Evolutionary conservation across 2,329 filamentous ascomycete genomes (phyloP), one percentile per base, ranked within the genome.

Genomic region (Triangularia verruculosa): DNA sequence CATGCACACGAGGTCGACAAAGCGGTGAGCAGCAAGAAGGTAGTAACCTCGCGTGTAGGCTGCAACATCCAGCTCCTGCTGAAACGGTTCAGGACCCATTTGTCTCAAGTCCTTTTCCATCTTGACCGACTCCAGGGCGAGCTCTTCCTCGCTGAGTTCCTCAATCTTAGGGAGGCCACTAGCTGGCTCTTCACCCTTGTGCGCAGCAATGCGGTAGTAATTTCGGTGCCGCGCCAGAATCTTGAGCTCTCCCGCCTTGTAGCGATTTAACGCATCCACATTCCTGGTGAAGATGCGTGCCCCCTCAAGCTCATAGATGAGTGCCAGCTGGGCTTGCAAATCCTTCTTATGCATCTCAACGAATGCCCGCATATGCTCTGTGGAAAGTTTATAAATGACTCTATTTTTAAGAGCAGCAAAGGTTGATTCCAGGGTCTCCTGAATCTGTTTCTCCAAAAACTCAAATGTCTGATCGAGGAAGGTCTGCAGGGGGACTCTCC

Each of bases 31-130:
- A 0, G 90, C 89, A 4, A 89, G 83, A 55, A 85, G 80, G 71
- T 93, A 93, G 73, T 92, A 93, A 0, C 84, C 88, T 0, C 88
- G 79, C 53, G 91, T 81, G 3, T 86, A 86, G 0, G 86, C 81
- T 0, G 89, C 83, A 0, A 89, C 84, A 8, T 82, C 78, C 0
- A 93, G 74, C 70, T 92, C 89, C 0, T 77, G 74, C 1, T 78
- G 72, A 68, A 86, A 92, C 0, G 80, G 78, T 69, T 92, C 89
- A 0, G 77, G 72, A 0, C 81, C 82, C 11, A 91, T 76, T 25
- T 80, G 82, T 12, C 73, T 68, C 6, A 78, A 66, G 25, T 86
- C 79, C 6, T 72, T 68, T 22, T 76, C 73, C 7, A 82, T 77
- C 27, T 74, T 73, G 30, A 74, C 78, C 2, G 77, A 72, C 34